These are phyloP conservation scores for Apostasia shenzhenica DNA, from an alignment of 106 monocot genomes.

Conservation along the genomic window DNA sequence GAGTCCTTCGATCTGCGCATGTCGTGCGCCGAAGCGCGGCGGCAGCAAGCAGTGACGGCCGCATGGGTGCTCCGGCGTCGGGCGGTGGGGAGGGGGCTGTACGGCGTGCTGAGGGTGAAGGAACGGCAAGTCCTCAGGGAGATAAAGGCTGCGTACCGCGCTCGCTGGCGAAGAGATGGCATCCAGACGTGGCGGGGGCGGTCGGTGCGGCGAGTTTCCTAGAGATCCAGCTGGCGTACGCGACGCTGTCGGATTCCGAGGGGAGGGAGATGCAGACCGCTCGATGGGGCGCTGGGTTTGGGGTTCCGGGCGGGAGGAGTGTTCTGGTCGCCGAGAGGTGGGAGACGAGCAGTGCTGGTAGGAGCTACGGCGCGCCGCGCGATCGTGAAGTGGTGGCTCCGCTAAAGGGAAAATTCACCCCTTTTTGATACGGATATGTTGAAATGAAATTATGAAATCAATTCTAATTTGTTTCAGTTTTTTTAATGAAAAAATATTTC, in stretches of 20 bases:
- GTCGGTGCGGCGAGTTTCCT: conserved; percentile 17
- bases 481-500: too few relatives aligned
- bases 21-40: background rate
- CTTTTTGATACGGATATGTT: too few relatives aligned
- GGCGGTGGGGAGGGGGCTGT: conserved; percentile 12
- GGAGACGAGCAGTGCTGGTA: conserved; percentile 52
- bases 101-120: conserved; percentile 38
- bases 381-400: too few relatives aligned
- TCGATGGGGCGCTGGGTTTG: too few relatives aligned
- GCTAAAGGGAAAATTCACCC: too few relatives aligned
- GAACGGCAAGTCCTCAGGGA: conserved; percentile 31
- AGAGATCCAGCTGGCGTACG: conserved; percentile 32
- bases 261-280: conserved; percentile 16
- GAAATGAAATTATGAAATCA: too few relatives aligned
- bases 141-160: conserved; percentile 64
- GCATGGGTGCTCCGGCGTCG: background rate
- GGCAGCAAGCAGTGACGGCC: background rate
- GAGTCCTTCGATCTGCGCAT: background rate
- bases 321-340: conserved; percentile 12
- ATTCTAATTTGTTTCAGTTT: too few relatives aligned
- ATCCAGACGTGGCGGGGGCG: conserved; percentile 31
- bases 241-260: conserved; percentile 25
- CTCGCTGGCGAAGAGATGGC: conserved; percentile 52
- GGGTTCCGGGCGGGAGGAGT: background rate
- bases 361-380: conserved; percentile 16